A percentile compares a stretch with the other conserved stretches of the same genome.
These are phyloP conservation scores for Colletotrichum gigasporum DNA, from an alignment of 2,329 filamentous ascomycete species.

Conservation along the genomic window DNA sequence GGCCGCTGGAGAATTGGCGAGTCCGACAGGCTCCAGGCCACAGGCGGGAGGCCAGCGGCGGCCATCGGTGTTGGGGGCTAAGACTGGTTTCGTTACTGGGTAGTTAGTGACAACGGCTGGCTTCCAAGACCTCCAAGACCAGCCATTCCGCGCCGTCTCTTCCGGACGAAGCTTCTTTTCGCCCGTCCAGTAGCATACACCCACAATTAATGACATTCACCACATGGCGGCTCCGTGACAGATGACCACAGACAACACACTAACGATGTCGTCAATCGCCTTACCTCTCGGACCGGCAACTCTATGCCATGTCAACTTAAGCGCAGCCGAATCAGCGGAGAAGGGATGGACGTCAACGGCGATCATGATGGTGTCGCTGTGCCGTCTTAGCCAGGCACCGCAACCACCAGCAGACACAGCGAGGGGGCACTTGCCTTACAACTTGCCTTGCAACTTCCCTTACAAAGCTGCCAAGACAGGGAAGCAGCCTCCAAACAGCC, in stretches of 20 bases:
- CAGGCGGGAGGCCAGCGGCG: no score
- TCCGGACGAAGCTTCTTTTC: slow-evolving; percentile 16
- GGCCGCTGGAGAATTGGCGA: not conserved
- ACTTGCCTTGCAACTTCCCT: not conserved
- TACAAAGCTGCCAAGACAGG: not conserved
- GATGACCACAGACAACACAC: slow-evolving; percentile 7
- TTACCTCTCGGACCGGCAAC: slow-evolving; percentile 5
- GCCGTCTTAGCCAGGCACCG: no score
- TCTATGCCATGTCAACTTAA: not conserved
- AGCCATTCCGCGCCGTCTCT: slow-evolving; percentile 17
- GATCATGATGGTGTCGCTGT: not conserved
- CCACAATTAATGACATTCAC: not conserved
- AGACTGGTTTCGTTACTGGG: not conserved
- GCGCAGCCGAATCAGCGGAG: not conserved
- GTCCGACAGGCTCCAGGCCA: not conserved
- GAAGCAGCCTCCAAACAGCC: no score
- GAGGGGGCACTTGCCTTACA: not conserved
- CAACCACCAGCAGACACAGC: not conserved
- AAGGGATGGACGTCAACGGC: not conserved
- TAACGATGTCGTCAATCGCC: not conserved
- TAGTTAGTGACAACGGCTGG: not conserved
- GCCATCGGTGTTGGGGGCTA: no score
- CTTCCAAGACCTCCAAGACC: slow-evolving; percentile 23
- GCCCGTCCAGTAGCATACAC: not conserved
- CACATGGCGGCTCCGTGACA: slow-evolving; percentile 13